phyloP scores from a whole-genome alignment of 129 eudicot genomes.

The Ambrosia trifida region DNA sequence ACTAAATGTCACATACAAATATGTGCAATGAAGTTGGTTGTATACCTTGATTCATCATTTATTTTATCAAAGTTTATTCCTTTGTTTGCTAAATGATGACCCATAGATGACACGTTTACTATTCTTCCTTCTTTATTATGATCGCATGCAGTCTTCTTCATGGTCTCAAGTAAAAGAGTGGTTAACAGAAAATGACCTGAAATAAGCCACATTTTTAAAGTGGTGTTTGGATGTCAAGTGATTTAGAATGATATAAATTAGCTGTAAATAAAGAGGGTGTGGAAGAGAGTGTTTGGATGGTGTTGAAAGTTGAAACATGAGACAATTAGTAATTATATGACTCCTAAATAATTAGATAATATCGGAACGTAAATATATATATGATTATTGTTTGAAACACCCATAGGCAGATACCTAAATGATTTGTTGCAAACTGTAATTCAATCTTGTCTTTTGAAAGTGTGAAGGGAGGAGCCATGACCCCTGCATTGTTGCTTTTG shows the following conservation, averaged over 20 bases:
- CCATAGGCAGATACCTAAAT: slow-evolving; percentile 50
- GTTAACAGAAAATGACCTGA: slow-evolving; percentile 91
- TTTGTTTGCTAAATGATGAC: slow-evolving; percentile 47
- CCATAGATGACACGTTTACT: slow-evolving; percentile 75
- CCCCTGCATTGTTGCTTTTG: slow-evolving; percentile 87
- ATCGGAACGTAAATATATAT: neutral
- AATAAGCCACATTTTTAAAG: slow-evolving; percentile 7
- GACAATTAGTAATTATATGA: too few relatives aligned
- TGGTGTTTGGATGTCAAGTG: too few relatives aligned
- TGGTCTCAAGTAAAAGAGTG: slow-evolving; percentile 69
- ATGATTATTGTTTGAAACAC: neutral
- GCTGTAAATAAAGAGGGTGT: too few relatives aligned
- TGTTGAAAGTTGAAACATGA: too few relatives aligned
- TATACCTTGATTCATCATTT: slow-evolving; percentile 65
- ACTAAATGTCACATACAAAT: neutral
- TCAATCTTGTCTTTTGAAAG: slow-evolving; percentile 77
- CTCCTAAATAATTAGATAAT: neutral
- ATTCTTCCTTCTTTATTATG: slow-evolving; percentile 77
- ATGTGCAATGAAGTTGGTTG: slow-evolving; percentile 8
- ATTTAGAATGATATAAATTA: too few relatives aligned
- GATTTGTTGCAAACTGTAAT: slow-evolving; percentile 86
- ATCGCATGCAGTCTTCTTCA: slow-evolving; percentile 66
- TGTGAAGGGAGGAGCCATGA: slow-evolving; percentile 76
- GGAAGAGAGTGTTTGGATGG: too few relatives aligned
- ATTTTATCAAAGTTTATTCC: slow-evolving; percentile 77